Evolutionary conservation across 2,329 filamentous ascomycete species (phyloP), one percentile per base, ranked within the genome.

Genomic region (Ilyonectria mors-panacis): DNA sequence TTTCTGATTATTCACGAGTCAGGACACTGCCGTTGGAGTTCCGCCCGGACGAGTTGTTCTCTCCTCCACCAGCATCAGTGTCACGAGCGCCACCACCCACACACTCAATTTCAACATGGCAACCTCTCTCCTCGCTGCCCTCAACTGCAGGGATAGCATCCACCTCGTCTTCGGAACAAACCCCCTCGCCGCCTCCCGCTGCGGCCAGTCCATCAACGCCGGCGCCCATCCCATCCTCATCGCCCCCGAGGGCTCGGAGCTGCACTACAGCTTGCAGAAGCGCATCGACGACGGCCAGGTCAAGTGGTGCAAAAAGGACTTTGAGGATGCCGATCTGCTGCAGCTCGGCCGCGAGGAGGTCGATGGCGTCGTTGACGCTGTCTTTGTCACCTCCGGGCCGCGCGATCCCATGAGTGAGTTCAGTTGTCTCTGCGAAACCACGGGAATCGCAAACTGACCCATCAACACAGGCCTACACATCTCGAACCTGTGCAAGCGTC

Each of bases 101-200:
- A 28, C 48, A 44, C 26, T 26, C 26, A 48, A 17, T 17, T 12
- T 39, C 55, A 59, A 35, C 15, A 75, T 73, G 69, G 47, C 66
- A 12, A 59, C 70, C 13, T 86, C 91, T 4, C 85, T 97, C 58
- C 89, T 97, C 54, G 92, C 93, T 51, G 91, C 93, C 55, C 86
- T 92, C 71, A 90, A 94, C 78, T 91, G 90, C 76, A 86, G 86
- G 57, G 87, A 84, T 54, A 92, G 94, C 77, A 81, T 95, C 45
- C 96, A 99, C 79, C 86, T 99, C 65, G 89, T 99, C 75, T 81
- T 98, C 70, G 96, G 96, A 66, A 91, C 92, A 37, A 96, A 95
- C 76, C 91, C 95, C 15, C 87, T 99, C 45, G 95, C 96, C n/a
- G 92, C 92, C 59, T 89, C 94, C 35, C 89, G 96, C 74, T 97